Percentiles rank a stretch among this genome's conserved stretches.
Evolutionary conservation across 352 stramenopile species (phyloP).

Genomic region (Hyaloperonospora arabidopsidis): DNA sequence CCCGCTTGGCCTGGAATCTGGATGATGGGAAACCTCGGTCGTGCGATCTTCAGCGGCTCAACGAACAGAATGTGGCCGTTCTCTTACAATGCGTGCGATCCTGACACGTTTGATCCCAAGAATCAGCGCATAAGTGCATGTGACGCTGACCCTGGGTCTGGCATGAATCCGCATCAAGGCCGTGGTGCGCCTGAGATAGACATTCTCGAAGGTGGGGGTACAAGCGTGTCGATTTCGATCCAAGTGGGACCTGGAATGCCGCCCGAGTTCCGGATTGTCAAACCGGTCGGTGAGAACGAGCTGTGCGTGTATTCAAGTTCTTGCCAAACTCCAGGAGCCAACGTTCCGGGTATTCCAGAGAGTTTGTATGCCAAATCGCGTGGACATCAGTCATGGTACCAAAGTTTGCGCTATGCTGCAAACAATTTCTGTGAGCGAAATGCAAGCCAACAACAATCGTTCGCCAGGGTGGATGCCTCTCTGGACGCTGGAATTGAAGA

Average conservation of each 20-base stretch:
- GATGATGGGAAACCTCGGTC: slow-evolving; percentile 90
- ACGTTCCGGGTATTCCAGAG: slow-evolving; percentile 37
- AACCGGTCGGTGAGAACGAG: slow-evolving; percentile 20
- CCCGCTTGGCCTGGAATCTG: slow-evolving; percentile 89
- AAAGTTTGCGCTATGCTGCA: slow-evolving; percentile 45
- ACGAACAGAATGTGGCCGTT: slow-evolving; percentile 93
- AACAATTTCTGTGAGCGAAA: slow-evolving; percentile 51
- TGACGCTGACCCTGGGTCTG: slow-evolving; percentile 81
- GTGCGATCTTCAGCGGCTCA: slow-evolving; percentile 87
- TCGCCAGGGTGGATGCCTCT: slow-evolving; percentile 18
- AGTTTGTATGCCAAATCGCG: slow-evolving; percentile 34
- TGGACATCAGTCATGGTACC: slow-evolving; percentile 54
- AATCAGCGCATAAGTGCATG: slow-evolving; percentile 76
- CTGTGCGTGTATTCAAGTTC: slow-evolving; percentile 43
- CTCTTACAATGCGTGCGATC: slow-evolving; percentile 86
- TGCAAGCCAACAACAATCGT: slow-evolving; percentile 20
- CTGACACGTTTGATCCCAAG: slow-evolving; percentile 16
- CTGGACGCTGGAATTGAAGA: slow-evolving; percentile 27
- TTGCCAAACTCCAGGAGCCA: slow-evolving; percentile 40
- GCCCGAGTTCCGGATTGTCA: slow-evolving; percentile 36
- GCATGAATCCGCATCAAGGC: slow-evolving; percentile 74
- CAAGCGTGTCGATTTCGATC: slow-evolving; percentile 61
- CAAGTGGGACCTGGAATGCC: slow-evolving; percentile 61
- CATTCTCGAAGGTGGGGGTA: slow-evolving; percentile 83
- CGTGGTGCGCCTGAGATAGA: slow-evolving; percentile 91